Evolutionary conservation across 106 monocot species (phyloP), one percentile per base, ranked within the genome.

Genomic region (Dactylorhiza incarnata): DNA sequence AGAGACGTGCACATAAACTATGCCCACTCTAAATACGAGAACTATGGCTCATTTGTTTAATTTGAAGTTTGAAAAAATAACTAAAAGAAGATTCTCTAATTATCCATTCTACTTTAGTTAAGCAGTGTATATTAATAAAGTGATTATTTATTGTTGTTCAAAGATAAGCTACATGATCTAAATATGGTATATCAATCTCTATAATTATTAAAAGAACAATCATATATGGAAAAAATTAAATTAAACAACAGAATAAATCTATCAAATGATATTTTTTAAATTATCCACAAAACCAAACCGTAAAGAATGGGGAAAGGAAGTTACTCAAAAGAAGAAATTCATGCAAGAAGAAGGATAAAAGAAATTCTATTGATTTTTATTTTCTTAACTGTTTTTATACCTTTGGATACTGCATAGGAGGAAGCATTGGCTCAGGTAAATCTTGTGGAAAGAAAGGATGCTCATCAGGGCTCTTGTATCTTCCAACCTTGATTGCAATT

Each of bases 401-500:
- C 91, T 86, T 82, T 59, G 97, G 97, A 71, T 97, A 97, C 45
- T 92, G 78, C 65, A 94, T 86, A 19, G 97, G 93, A 29, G 97
- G 93, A 80, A 97, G 77, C 79, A 85, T 76, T 3, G 89, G 89
- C 58, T 87, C 84, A 61, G 97, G 93, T 14, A 97, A 74, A 86
- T 86, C 81, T 66, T 85, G 83, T 20, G 91, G 84, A 78, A 97
- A 94, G 83, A 94, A 97, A 49, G 97, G 93, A 77, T 97, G 91
- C 74, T 97, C 97, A 85, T 97, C 97, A 53, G 97, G 97, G 79
- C 97, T 89, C 76, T 94, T 85, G 75, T 94, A 99, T 88, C 94
- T 84, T 5, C 94, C 91, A 71, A 91, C 91, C 97, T 94, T 74
- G 26, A 45, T 56, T 58, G 24, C 62, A 75, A 81, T 68, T 23